Conservation (phyloP, 2,329 filamentous ascomycete genomes). For the Aspergillus tanneri region DNA sequence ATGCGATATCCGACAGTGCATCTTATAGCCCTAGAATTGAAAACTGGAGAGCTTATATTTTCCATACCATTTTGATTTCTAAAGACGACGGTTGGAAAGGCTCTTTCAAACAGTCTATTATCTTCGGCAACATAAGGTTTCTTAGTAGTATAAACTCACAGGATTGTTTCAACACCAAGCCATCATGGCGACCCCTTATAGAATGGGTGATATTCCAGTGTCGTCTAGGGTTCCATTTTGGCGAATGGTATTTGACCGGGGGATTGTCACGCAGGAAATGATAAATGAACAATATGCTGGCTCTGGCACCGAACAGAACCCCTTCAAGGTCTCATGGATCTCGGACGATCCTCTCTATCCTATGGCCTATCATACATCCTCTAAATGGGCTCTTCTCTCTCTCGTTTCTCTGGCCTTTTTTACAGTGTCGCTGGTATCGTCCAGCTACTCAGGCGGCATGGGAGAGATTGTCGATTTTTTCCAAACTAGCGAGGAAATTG, state of each 20-base stretch:
- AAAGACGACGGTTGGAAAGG: too few species aligned
- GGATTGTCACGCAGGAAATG: slow-evolving; percentile 58
- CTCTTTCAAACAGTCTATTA: too few species aligned
- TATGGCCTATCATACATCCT: slow-evolving; percentile 54
- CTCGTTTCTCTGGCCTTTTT: slow-evolving; percentile 66
- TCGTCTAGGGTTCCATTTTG: slow-evolving; percentile 42
- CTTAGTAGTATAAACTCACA: too few species aligned
- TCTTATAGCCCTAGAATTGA: too few species aligned
- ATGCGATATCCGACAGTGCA: too few species aligned
- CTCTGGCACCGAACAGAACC: slow-evolving; percentile 64
- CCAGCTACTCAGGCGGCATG: slow-evolving; percentile 47
- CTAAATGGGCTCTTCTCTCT: slow-evolving; percentile 67
- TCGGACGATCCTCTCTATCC: slow-evolving; percentile 67
- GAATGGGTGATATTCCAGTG: not conserved
- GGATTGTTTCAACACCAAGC: not conserved
- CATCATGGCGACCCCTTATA: not conserved
- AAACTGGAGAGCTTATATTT: too few species aligned
- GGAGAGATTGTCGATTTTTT: slow-evolving; percentile 56
- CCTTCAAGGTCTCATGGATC: slow-evolving; percentile 68
- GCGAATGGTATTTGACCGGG: slow-evolving; percentile 57
- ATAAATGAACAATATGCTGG: slow-evolving; percentile 58
- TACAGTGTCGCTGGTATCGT: slow-evolving; percentile 67
- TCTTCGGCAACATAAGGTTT: too few species aligned
- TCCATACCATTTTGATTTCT: too few species aligned
- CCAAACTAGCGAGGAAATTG: slow-evolving; percentile 51